phyloP scores from a whole-genome alignment of 164 flowering plant species.

The grape (Vitis vinifera) region DNA sequence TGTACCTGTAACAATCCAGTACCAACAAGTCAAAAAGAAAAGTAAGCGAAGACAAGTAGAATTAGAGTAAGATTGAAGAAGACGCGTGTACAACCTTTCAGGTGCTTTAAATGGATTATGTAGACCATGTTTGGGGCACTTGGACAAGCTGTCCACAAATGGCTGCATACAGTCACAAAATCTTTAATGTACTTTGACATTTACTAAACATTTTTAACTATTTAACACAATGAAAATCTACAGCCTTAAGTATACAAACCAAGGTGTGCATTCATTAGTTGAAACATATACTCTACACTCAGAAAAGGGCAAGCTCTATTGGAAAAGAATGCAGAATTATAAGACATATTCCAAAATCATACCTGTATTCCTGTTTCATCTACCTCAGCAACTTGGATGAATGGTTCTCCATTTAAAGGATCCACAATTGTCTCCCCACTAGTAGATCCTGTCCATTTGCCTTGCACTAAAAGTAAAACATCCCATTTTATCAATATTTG shows the following conservation, averaged over 20 bases:
- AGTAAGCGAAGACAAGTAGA: not conserved
- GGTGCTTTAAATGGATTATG: conserved; percentile 94
- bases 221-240: not conserved
- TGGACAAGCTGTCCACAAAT: conserved; percentile 92
- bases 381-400: conserved; percentile 88
- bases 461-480: conserved; percentile 60
- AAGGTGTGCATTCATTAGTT: not conserved
- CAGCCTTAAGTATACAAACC: not conserved
- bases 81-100: conserved; percentile 57
- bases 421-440: conserved; percentile 63
- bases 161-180: conserved; percentile 50
- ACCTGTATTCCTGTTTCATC: conserved; percentile 74
- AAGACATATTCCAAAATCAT: not conserved
- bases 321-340: not conserved
- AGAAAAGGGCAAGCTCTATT: not conserved
- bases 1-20: not conserved
- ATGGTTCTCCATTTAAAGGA: conserved; percentile 94
- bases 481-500: not conserved
- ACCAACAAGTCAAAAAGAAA: not conserved
- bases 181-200: not conserved
- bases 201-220: not conserved
- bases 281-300: not conserved
- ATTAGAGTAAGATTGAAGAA: not conserved
- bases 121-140: conserved; percentile 91
- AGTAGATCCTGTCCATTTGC: conserved; percentile 76